Percentiles rank a stretch among this genome's conserved stretches.
Evolutionary conservation across 2,329 filamentous ascomycete species (phyloP).

Genomic region (Herpomyces periplanetae): DNA sequence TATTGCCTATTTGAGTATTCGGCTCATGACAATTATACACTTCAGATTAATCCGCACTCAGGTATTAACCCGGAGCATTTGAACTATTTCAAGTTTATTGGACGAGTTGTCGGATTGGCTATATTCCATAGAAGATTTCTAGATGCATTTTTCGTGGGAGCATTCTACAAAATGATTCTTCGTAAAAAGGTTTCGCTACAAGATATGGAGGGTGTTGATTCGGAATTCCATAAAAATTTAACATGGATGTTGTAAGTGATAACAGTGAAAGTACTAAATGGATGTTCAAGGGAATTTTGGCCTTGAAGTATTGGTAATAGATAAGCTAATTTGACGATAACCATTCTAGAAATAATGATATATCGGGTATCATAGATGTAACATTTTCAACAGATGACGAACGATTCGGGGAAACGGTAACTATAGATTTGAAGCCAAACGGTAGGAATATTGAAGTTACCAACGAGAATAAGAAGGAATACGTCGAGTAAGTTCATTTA

Average conservation of each 20-base stretch:
- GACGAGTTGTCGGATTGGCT: slow-evolving; percentile 69
- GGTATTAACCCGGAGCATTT: slow-evolving; percentile 96
- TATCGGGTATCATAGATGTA: slow-evolving; percentile 58
- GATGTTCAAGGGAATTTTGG: no score
- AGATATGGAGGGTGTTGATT: slow-evolving; percentile 96
- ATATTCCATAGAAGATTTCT: slow-evolving; percentile 95
- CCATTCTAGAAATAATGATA: slow-evolving; percentile 48
- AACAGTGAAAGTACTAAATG: no score
- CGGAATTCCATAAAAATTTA: slow-evolving; percentile 78
- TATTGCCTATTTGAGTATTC: slow-evolving; percentile 99
- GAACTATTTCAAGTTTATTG: slow-evolving; percentile 99
- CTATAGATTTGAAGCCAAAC: slow-evolving; percentile 64
- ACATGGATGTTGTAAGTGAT: slow-evolving; percentile 45
- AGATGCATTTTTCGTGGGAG: slow-evolving; percentile 94
- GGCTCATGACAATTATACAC: slow-evolving; percentile 95
- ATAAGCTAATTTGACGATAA: no score
- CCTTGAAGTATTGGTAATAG: no score
- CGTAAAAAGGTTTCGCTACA: slow-evolving; percentile 61
- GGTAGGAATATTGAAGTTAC: slow-evolving; percentile 79
- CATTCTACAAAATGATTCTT: slow-evolving; percentile 96
- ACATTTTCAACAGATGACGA: slow-evolving; percentile 94
- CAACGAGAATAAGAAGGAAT: slow-evolving; percentile 96
- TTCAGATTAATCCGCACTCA: slow-evolving; percentile 96
- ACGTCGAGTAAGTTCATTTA: slow-evolving; percentile 29
- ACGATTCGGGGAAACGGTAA: slow-evolving; percentile 68